These are phyloP conservation scores for Picea abies DNA, from an alignment of 83 land plant genomes.

Conservation along the genomic window DNA sequence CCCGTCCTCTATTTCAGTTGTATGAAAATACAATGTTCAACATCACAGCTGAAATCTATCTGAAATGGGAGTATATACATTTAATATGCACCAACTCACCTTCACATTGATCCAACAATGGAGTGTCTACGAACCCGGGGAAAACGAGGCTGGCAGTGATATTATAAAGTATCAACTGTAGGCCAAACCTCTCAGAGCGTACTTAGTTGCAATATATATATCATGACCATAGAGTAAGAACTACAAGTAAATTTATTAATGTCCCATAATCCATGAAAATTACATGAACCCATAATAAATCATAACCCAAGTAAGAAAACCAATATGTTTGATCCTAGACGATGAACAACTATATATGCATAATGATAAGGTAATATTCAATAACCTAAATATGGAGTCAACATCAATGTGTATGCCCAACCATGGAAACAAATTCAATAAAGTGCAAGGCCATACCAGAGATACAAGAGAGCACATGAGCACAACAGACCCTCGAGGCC, in stretches of 20 bases:
- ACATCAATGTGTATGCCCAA: no score
- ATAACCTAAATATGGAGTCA: no score
- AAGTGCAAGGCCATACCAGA: no score
- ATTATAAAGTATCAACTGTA: slow-evolving; percentile 13
- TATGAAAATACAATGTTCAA: background rate
- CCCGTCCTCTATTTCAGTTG: background rate
- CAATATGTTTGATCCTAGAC: no score
- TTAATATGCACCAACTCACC: background rate
- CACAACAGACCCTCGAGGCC: background rate
- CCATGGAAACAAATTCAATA: no score
- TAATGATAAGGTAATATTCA: no score
- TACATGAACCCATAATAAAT: background rate
- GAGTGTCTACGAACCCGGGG: slow-evolving; percentile 21
- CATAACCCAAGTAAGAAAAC: no score
- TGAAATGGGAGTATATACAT: background rate
- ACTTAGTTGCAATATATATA: slow-evolving; percentile 10
- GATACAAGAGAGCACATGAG: slow-evolving; percentile 1
- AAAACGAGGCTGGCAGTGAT: slow-evolving; percentile 7
- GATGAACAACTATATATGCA: no score
- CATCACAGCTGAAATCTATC: background rate
- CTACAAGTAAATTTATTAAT: background rate
- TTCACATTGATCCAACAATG: background rate
- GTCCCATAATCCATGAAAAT: background rate
- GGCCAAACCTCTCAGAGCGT: slow-evolving; percentile 14
- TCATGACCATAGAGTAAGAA: slow-evolving; percentile 5